Evolutionary conservation across 2,329 filamentous ascomycete genomes (phyloP).

Genomic region (Aschersonia sp.): DNA sequence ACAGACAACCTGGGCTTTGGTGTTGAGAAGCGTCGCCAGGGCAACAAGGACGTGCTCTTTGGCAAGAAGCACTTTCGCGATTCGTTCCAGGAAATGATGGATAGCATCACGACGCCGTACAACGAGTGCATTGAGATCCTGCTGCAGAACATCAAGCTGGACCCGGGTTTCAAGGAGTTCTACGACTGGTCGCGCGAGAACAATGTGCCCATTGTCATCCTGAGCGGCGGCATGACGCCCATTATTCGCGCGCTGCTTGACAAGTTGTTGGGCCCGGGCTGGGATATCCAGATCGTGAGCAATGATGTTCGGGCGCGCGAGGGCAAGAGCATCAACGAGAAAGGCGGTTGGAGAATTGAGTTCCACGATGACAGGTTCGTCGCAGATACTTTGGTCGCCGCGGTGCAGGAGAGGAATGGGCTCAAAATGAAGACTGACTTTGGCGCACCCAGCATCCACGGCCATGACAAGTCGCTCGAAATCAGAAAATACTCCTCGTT

Average conservation of each 20-base stretch:
- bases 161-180: slow-evolving; percentile 79
- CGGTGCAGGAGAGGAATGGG: background rate
- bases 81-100: slow-evolving; percentile 82
- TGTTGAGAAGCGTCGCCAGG: slow-evolving; percentile 48
- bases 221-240: slow-evolving; percentile 86
- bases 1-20: slow-evolving; percentile 91
- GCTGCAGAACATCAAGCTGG: slow-evolving; percentile 70
- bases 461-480: slow-evolving; percentile 93
- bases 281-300: slow-evolving; percentile 78
- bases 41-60: slow-evolving; percentile 65
- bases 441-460: slow-evolving; percentile 47
- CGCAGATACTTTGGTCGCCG: background rate
- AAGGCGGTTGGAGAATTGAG: slow-evolving; percentile 73
- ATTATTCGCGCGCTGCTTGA: slow-evolving; percentile 75
- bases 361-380: slow-evolving; percentile 70
- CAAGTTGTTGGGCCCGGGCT: slow-evolving; percentile 62
- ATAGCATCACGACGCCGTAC: slow-evolving; percentile 69
- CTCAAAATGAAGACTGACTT: background rate
- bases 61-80: slow-evolving; percentile 64
- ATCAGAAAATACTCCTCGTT: slow-evolving; percentile 75
- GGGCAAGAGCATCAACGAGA: slow-evolving; percentile 61
- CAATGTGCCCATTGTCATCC: slow-evolving; percentile 82
- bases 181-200: slow-evolving; percentile 67
- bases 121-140: slow-evolving; percentile 68
- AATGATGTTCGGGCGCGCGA: slow-evolving; percentile 57